Evolutionary conservation across 2,329 filamentous ascomycete species (phyloP), one percentile per base, ranked within the genome.

Genomic region (Zymoseptoria tritici): DNA sequence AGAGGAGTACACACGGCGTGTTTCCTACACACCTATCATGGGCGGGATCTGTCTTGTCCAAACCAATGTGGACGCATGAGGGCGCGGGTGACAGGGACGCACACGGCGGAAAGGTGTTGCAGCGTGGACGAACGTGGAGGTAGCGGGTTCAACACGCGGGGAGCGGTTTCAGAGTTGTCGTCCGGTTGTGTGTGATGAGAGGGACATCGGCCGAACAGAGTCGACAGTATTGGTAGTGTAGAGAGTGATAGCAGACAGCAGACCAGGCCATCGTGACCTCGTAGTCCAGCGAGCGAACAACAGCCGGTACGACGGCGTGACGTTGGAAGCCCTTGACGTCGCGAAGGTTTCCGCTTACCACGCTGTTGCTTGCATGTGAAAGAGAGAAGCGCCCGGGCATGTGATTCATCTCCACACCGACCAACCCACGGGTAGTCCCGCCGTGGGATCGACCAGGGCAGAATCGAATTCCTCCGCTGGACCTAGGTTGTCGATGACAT

Each of bases 21-120:
- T 19, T 9, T 21, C 46, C 29, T 21, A 46, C 58, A 16, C 50
- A 62, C 62, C 62, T 64, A 64, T 64, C 62, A 64, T 64, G 52
- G 52, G 52, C 22, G 52, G 36, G 55, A 46, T 46, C 36, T 46
- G 36, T 46, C 36, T 46, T 46, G 16, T 46, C 36, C 36, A 46
- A n/a, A 16, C 36, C 36, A 4, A n/a, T 46, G 36, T 46, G 36
- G 16, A 46, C 36, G 11, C 36, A 46, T 46, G 16, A n/a, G 16
- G 11, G 11, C n/a, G 36, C 36, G 36, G 36, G 36, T 46, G 36
- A 46, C 13, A 16, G 16, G 36, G 36, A 46, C 36, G 36, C 36
- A 46, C 11, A n/a, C 36, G 36, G 36, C 36, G 36, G 36, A 46
- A 29, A 29, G 6, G 20, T 8, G 36, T 46, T 46, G 36, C 36